Evolutionary conservation across 202 grass and related monocot species (phyloP).

Genomic region (Schoenoplectus triqueter): DNA sequence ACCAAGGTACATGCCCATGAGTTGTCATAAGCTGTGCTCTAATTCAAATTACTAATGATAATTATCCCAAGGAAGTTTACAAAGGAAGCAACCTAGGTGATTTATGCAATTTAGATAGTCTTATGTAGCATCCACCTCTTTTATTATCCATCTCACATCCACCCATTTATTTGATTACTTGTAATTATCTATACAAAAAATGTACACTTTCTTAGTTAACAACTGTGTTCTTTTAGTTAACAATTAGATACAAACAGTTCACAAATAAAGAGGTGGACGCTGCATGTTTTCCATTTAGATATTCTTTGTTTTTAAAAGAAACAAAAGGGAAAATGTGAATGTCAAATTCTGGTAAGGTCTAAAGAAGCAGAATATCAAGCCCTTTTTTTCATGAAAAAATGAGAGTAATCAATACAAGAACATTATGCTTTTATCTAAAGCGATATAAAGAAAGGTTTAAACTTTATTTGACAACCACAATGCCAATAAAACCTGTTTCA

Average conservation of each 20-base stretch:
- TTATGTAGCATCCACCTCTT: neutral
- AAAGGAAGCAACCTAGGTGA: neutral
- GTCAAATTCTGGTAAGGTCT: neutral
- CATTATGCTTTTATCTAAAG: neutral
- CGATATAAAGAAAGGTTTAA: conserved; percentile 23
- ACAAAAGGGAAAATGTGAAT: conserved; percentile 1
- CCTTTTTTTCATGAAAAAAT: neutral
- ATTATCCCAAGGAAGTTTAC: conserved; percentile 1
- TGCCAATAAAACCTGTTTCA: neutral
- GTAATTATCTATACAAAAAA: too few relatives aligned
- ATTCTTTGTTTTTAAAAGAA: neutral
- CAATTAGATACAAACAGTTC: too few relatives aligned
- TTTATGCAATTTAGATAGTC: conserved; percentile 11
- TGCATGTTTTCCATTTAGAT: neutral
- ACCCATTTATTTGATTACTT: too few relatives aligned
- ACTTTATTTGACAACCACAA: neutral
- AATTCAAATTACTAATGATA: conserved; percentile 18
- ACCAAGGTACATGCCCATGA: neutral
- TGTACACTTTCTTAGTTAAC: too few relatives aligned
- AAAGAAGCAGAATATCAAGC: neutral
- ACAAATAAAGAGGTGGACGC: too few relatives aligned
- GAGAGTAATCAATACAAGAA: neutral
- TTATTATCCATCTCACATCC: too few relatives aligned
- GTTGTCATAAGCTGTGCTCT: conserved; percentile 4
- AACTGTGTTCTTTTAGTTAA: too few relatives aligned